Base-by-base conservation (phyloP, 495 filamentous ascomycete species). In the Penicillium samsonianum region DNA sequence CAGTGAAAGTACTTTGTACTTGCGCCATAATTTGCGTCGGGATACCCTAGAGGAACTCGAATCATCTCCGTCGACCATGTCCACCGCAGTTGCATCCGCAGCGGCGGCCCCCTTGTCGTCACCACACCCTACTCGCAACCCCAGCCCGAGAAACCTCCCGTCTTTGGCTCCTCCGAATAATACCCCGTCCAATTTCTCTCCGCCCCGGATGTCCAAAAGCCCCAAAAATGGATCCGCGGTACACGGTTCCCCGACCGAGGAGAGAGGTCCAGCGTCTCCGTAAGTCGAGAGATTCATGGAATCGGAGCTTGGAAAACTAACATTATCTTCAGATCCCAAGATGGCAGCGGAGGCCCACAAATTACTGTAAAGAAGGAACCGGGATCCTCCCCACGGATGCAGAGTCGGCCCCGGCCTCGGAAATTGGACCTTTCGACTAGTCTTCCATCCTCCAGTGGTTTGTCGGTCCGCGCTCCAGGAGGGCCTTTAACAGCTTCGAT, bases 351-450 rank as follows among this genome's bases (percentile, higher is more conserved):
- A 51, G 74, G 82, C 52, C 87, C 90, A 12, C 91, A 89, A 72
- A 93, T 97, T 58, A 84, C 96, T 59, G 92, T 98, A 40, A 98
- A 98, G 80, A 96, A 96, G 76, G 94, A 98, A 71, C 90, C 89
- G 28, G 87, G 90, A 8, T 91, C 91, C 25, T 85, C 86, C 12
- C 94, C 94, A 45, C 87, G 88, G 37, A 81, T 92, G 55, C 82
- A 87, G 47, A 72, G 82, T 17, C 83, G 94, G 22, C 94, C 93
- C 65, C 85, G 95, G 43, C 94, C 94, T 22, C 86, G 90, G 58
- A 91, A 88, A 69, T 81, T 98, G 51, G 92, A 97, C 72, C 85
- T 98, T 10, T 92, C 89, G 30, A 90, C 89, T 6, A 84, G 80
- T 59, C 73, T 78, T 50, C 89, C 86, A 55, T 85, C 84, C 37